Conservation (phyloP, 2,329 filamentous ascomycete species). For the Colletotrichum sublineola region DNA sequence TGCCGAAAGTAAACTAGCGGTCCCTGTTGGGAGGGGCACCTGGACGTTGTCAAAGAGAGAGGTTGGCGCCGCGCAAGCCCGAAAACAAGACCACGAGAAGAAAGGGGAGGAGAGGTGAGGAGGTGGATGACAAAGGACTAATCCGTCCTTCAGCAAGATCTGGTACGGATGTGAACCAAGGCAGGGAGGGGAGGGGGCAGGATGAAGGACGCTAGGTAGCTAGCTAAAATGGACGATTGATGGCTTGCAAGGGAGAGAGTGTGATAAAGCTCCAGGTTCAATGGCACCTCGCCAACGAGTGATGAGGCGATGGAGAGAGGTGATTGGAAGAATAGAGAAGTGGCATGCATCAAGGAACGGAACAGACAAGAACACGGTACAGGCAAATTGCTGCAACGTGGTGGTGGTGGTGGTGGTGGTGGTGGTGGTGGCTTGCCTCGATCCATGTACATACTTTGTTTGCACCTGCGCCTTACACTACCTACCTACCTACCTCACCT, state of each 20-base stretch:
- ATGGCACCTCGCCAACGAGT: slow-evolving; percentile 21
- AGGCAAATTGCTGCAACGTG: slow-evolving; percentile 10
- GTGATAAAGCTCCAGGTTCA: slow-evolving; percentile 2
- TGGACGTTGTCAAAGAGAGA: slow-evolving; percentile 7
- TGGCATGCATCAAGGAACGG: slow-evolving; percentile 7
- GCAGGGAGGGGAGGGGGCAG: background rate
- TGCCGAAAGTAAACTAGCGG: background rate
- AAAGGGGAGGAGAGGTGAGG: background rate
- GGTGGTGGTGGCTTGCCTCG: slow-evolving; percentile 25
- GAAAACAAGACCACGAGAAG: slow-evolving; percentile 22
- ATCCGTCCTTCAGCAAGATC: slow-evolving; percentile 15
- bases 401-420: background rate
- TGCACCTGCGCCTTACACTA: too few species aligned
- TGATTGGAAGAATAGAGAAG: slow-evolving; percentile 5
- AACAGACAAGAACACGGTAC: slow-evolving; percentile 14
- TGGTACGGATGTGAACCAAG: slow-evolving; percentile 26
- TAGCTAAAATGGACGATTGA: background rate
- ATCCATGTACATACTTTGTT: background rate
- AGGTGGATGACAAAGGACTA: slow-evolving; percentile 6
- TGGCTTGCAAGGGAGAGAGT: background rate
- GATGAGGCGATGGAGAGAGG: background rate
- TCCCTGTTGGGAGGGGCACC: slow-evolving; percentile 17
- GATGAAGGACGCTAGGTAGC: background rate
- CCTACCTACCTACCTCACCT: background rate
- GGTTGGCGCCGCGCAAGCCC: slow-evolving; percentile 13